Base-by-base conservation (phyloP, 2,329 filamentous ascomycete genomes). In the Phaeoacremonium minimum region DNA sequence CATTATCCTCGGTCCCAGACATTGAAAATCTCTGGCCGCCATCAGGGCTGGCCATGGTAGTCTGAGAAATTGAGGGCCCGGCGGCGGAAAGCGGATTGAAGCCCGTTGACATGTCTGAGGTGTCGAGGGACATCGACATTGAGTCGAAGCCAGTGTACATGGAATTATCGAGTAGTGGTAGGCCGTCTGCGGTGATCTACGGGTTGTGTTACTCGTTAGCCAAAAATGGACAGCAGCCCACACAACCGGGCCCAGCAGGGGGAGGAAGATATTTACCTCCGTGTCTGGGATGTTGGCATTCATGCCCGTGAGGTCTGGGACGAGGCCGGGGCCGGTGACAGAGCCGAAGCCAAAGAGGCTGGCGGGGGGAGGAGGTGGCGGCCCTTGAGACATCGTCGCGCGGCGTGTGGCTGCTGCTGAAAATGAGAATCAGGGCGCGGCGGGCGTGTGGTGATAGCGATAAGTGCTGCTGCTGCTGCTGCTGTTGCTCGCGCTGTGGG, bases 121-220 rank as follows among this genome's bases (percentile, higher is more conserved):
- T 36, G 41, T 71, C 67, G 46, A 73, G 50, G 37, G 48, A 58
- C 61, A 73, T 68, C 31, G 64, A 51, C 44, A 73, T 58, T 41
- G 62, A 53, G 36, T 55, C 50, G 41, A 50, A 52, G 29, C 47
- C 43, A 29, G 50, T 44, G 35, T 70, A 53, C 50, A 67, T 57
- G 39, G 56, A 53, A 41, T 60, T 60, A 37, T 73, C 64, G 37
- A 73, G 53, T 18, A 69, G 49, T 16, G 58, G 52, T 60, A 73
- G 49, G 36, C 48, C 47, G 42, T 61, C 41, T 19, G 40, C 34
- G 38, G 44, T 44, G 44, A 56, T 48, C 49, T 57, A 42, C 35
- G n/a, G n/a, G n/a, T n/a, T n/a, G n/a, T n/a, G n/a, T n/a, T n/a
- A n/a, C n/a, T n/a, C n/a, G n/a, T n/a, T n/a, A 42, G 20, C 29